A percentile compares a stretch with the other conserved stretches of the same genome.
Conservation (phyloP, 129 eudicot genomes). For the Dittrichia graveolens region DNA sequence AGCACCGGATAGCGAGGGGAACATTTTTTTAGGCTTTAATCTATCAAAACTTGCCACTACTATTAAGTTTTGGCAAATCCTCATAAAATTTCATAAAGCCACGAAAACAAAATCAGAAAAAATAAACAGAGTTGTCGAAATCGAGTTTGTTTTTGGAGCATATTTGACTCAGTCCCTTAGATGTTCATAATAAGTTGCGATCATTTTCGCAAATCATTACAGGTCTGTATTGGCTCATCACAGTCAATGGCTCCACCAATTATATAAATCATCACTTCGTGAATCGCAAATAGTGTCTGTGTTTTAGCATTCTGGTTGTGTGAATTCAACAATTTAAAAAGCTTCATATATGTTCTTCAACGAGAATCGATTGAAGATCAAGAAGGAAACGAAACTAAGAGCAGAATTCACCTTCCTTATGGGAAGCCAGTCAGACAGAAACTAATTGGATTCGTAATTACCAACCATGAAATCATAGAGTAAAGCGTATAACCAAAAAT, state of each 20-base stretch:
- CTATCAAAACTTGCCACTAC: conserved; percentile 20
- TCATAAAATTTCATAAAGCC: conserved; percentile 20
- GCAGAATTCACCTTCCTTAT: conserved; percentile 61
- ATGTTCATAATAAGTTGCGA: conserved; percentile 80
- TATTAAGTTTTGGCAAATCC: conserved; percentile 17
- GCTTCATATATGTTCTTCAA: conserved; percentile 45
- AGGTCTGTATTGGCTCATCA: conserved; percentile 82
- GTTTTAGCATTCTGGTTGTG: not conserved
- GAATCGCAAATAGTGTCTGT: not conserved
- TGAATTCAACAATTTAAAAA: conserved; percentile 10
- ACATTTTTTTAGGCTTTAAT: conserved; percentile 47
- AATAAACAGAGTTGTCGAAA: not conserved
- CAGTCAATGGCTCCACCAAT: conserved; percentile 10
- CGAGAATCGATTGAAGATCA: not conserved
- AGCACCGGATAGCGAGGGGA: conserved; percentile 69
- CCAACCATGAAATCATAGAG: conserved; percentile 59
- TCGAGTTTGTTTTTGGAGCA: no score
- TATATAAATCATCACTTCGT: not conserved
- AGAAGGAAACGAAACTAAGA: conserved; percentile 22
- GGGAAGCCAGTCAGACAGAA: conserved; percentile 74
- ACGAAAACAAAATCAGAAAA: not conserved
- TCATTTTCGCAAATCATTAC: conserved; percentile 89
- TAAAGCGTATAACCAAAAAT: not conserved
- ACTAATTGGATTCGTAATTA: conserved; percentile 34
- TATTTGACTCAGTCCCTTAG: conserved; percentile 88